These are phyloP conservation scores for Globisporangium parvum DNA, from an alignment of 352 stramenopile genomes.

Conservation along the genomic window DNA sequence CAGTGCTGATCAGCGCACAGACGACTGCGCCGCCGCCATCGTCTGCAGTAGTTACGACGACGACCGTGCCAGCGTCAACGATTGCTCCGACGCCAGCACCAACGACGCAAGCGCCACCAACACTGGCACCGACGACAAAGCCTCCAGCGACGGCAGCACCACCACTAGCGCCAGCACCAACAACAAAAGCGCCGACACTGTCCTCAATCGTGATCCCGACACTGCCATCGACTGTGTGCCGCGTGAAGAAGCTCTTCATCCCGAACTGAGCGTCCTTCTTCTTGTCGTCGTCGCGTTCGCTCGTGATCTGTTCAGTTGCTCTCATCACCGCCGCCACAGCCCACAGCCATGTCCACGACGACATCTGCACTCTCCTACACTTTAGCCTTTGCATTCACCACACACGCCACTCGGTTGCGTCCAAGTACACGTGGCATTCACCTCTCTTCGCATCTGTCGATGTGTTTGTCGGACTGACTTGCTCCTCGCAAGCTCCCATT, in stretches of 20 bases:
- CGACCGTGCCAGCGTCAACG: neutral
- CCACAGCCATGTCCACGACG: no score
- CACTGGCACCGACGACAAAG: slow-evolving; percentile 1
- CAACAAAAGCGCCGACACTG: slow-evolving; percentile 9
- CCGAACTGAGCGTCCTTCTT: slow-evolving; percentile 8
- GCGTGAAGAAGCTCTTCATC: slow-evolving; percentile 29
- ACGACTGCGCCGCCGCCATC: slow-evolving; percentile 4
- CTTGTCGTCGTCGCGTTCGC: neutral
- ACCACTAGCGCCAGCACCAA: slow-evolving; percentile 2
- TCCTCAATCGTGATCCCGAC: slow-evolving; percentile 3
- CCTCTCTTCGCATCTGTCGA: neutral
- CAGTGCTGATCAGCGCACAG: slow-evolving; percentile 16
- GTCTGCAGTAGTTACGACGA: neutral
- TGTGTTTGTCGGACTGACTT: neutral
- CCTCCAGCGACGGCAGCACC: no score
- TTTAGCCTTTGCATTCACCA: no score
- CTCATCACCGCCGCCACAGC: no score
- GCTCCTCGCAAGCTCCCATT: neutral
- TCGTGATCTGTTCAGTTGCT: no score
- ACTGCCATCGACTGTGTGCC: slow-evolving; percentile 19
- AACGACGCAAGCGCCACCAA: slow-evolving; percentile 1
- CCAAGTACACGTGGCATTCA: no score
- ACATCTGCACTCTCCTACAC: no score
- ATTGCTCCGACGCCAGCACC: neutral
- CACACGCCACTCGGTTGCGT: no score